These are phyloP conservation scores for Neurospora sp. DNA, from an alignment of 2,329 filamentous ascomycete genomes.

Conservation along the genomic window DNA sequence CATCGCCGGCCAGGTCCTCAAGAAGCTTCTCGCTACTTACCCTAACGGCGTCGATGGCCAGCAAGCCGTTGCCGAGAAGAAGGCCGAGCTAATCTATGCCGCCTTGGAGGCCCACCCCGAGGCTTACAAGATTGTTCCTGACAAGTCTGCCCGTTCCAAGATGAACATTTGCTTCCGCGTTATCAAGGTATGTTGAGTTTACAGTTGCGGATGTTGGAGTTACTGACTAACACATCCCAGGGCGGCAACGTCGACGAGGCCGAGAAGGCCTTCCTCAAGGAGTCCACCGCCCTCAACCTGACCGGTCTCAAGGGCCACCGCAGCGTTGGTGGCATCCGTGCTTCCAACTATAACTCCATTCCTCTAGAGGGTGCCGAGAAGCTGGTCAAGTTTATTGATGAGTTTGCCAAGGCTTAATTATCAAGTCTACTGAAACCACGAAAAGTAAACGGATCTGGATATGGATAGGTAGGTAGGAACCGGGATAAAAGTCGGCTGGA, in stretches of 20 bases:
- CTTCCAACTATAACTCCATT: constrained; percentile 85
- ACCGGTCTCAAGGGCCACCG: constrained; percentile 84
- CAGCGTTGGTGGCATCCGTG: constrained; percentile 75
- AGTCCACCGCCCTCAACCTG: constrained; percentile 57
- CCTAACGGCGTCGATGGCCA: constrained; percentile 67
- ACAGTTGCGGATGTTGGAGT: not conserved
- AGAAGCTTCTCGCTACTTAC: constrained; percentile 57
- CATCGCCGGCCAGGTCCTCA: constrained; percentile 81
- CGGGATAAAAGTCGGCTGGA: not conserved
- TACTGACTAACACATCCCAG: constrained; percentile 6
- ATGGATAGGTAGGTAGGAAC: not conserved
- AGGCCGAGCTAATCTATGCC: constrained; percentile 67
- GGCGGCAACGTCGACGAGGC: constrained; percentile 52
- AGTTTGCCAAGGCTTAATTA: constrained; percentile 35
- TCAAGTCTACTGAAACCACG: not conserved
- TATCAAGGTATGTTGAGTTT: constrained; percentile 29
- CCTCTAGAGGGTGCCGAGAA: constrained; percentile 57
- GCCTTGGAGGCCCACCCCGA: constrained; percentile 64
- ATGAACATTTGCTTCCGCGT: constrained; percentile 97
- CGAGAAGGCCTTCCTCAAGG: constrained; percentile 72
- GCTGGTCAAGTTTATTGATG: constrained; percentile 52
- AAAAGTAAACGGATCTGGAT: not conserved
- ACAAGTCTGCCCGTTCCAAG: constrained; percentile 64
- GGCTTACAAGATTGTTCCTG: constrained; percentile 69
- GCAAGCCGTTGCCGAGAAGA: constrained; percentile 61